These are phyloP conservation scores for Globisporangium rhizosaccharum DNA, from an alignment of 352 stramenopile genomes.

Conservation along the genomic window DNA sequence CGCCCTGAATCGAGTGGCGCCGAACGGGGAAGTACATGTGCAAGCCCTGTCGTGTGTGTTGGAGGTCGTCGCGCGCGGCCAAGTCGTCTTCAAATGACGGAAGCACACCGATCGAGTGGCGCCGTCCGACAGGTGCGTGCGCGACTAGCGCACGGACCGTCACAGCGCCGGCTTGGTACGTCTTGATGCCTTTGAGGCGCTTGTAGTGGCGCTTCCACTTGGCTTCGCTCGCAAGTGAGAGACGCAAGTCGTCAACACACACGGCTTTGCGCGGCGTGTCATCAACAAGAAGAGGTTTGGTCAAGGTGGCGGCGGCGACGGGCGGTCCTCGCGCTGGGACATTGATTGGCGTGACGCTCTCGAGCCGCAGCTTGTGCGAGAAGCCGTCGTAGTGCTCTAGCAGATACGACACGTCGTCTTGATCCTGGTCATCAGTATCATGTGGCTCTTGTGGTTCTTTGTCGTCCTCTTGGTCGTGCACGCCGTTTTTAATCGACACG, in stretches of 20 bases:
- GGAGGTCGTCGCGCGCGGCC: background rate
- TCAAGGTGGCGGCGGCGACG: background rate
- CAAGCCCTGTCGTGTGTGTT: slow-evolving; percentile 1
- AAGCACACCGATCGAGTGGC: slow-evolving; percentile 23
- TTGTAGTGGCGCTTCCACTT: slow-evolving; percentile 40
- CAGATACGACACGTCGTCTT: too few species aligned
- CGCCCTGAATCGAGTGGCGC: slow-evolving; percentile 31
- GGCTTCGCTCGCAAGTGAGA: slow-evolving; percentile 24
- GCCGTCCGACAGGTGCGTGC: slow-evolving; percentile 7
- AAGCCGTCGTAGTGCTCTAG: too few species aligned
- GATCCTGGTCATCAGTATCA: too few species aligned
- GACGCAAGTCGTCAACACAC: background rate
- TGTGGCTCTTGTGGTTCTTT: too few species aligned
- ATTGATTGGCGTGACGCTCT: background rate
- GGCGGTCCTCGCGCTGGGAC: background rate
- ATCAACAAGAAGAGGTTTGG: background rate
- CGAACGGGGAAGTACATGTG: slow-evolving; percentile 9
- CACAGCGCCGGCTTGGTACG: slow-evolving; percentile 22
- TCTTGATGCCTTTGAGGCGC: slow-evolving; percentile 32
- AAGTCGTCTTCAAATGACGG: slow-evolving; percentile 19
- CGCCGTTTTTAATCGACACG: too few species aligned
- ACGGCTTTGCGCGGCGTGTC: background rate
- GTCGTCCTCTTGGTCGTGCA: too few species aligned
- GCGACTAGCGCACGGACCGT: slow-evolving; percentile 19
- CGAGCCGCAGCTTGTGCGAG: too few species aligned